These are phyloP conservation scores for Warburgia ugandensis DNA, from an alignment of 164 flowering plant genomes.

Conservation along the genomic window DNA sequence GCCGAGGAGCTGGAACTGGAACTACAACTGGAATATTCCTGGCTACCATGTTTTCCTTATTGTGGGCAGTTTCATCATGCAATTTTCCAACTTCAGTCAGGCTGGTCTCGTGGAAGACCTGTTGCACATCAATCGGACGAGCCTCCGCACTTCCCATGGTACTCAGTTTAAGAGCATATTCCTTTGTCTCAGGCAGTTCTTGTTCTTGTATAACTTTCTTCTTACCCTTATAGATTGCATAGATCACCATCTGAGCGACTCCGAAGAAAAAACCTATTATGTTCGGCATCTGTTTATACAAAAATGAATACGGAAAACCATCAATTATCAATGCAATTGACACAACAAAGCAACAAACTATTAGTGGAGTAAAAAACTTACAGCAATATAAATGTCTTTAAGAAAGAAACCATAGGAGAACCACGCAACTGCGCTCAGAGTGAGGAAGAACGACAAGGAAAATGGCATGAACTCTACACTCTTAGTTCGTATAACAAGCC, in stretches of 20 bases:
- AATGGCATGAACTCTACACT: slow-evolving; percentile 84
- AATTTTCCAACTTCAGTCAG: neutral
- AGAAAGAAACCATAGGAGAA: slow-evolving; percentile 57
- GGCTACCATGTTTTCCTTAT: neutral
- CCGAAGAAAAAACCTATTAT: slow-evolving; percentile 59
- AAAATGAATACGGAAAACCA: neutral
- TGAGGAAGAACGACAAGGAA: slow-evolving; percentile 50
- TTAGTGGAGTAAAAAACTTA: slow-evolving; percentile 12
- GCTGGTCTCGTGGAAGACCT: too few relatives aligned
- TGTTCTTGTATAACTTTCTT: slow-evolving; percentile 11
- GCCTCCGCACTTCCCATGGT: neutral
- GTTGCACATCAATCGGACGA: neutral
- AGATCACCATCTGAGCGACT: slow-evolving; percentile 51
- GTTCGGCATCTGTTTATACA: slow-evolving; percentile 44
- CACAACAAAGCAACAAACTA: neutral
- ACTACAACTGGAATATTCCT: too few relatives aligned
- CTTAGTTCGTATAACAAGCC: slow-evolving; percentile 54
- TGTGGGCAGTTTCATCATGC: neutral
- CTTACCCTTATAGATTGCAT: slow-evolving; percentile 35
- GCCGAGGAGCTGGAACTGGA: neutral
- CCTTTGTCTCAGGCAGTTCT: slow-evolving; percentile 2
- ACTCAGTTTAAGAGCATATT: neutral
- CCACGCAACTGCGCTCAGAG: slow-evolving; percentile 62
- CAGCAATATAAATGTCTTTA: slow-evolving; percentile 51
- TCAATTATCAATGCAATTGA: neutral